Base-by-base conservation (phyloP, 2,329 filamentous ascomycete species). In the Alternaria sp. region DNA sequence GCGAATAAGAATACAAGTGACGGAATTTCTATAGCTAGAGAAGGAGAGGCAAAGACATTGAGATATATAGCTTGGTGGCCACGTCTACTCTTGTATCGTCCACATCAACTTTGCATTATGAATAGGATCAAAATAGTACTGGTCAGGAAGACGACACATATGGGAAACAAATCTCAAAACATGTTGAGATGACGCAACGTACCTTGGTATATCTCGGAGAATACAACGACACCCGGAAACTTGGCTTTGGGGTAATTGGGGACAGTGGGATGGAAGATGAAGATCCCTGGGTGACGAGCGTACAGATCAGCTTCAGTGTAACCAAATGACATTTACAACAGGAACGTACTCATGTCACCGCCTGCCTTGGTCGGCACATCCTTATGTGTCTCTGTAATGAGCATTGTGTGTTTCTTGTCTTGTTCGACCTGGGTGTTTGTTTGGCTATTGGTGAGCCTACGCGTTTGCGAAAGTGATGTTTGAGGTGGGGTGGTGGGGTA, bases 181-280 rank as follows among this genome's bases (percentile, higher is more conserved):
- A 9, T 2, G 14, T n/a, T 25, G 36, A 53, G 10, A 28, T 5
- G n/a, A 20, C 16, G 11, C 5, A 32, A 20, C 61, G 7, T 79
- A 93, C 93, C 93, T 89, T 97, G 94, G 76, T 97, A 97, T 73
- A 97, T 97, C 81, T 97, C 94, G 70, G 90, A 94, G 77, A 97
- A 97, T 58, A 97, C 85, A 14, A 92, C 90, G 5, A 97, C 92
- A 20, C 92, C 93, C 0, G 93, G 93, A 73, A 97, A 97, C 74
- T 88, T 93, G 79, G 94, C 94, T 68, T 95, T 89, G 28, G 94
- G 93, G 76, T 97, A 97, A 62, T 91, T 90, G 1, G 92, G 87
- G 67, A 97, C 90, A 14, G 87, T 88, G 8, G 94, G 94, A 75
- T 97, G 92, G 80, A 94, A 97, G 76, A 96, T 76, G 80, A 94